Conservation (phyloP, 2,329 filamentous ascomycete genomes). For the Trichoderma oligosporum region DNA sequence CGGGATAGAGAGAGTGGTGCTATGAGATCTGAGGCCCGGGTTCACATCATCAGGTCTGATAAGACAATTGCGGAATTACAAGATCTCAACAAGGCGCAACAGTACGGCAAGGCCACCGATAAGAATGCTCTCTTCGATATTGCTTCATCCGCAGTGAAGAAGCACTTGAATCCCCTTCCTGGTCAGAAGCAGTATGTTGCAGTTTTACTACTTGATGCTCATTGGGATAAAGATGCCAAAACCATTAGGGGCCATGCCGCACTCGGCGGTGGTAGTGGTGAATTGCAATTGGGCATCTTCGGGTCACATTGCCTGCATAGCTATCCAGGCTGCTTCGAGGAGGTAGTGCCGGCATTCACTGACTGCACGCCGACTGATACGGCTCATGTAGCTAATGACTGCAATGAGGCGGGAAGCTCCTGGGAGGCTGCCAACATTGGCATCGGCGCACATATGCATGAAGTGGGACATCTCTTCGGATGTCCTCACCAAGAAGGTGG, state of each 20-base stretch:
- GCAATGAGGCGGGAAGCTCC: conserved; percentile 79
- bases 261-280: conserved; percentile 68
- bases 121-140: conserved; percentile 73
- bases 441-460: conserved; percentile 88
- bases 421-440: conserved; percentile 96
- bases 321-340: conserved; percentile 84
- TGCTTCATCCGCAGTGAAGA: conserved; percentile 71
- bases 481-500: conserved; percentile 85
- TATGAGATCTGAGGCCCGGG: conserved; percentile 85
- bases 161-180: conserved; percentile 68
- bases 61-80: conserved; percentile 83
- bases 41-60: conserved; percentile 78
- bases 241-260: conserved; percentile 78
- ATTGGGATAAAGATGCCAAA: conserved; percentile 73
- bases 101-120: conserved; percentile 64
- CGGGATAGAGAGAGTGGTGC: conserved; percentile 66
- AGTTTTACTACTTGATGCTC: conserved; percentile 78
- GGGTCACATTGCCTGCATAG: conserved; percentile 89
- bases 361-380: conserved; percentile 89
- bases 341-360: conserved; percentile 81
- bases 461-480: conserved; percentile 85
- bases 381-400: conserved; percentile 76
- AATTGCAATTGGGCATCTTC: conserved; percentile 80
- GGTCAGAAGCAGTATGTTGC: conserved; percentile 88
- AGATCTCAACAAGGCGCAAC: conserved; percentile 73